Evolutionary conservation across 129 eudicot genomes (phyloP), one percentile per base, ranked within the genome.

Genomic region (Ambrosia artemisiifolia): DNA sequence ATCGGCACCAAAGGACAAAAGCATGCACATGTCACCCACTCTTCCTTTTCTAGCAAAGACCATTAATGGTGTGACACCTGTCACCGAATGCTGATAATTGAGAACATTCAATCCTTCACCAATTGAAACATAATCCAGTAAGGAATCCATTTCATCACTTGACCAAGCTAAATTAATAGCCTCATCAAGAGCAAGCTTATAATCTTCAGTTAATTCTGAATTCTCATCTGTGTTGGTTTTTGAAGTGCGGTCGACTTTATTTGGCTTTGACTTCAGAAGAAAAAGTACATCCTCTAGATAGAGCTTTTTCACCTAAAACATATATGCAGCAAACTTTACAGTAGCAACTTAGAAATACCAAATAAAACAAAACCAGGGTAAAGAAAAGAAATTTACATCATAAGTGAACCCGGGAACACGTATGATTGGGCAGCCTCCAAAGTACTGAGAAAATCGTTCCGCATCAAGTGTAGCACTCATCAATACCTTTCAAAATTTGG

Each of bases 391-490:
- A 33, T 69, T 82, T 80, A 95, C 99, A 85, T 96, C 85, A 79
- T 90, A 85, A 73, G 99, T 95, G 83, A 95, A 95, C 46, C 99
- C 99, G 2, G 97, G 99, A 33, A 95, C 99, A 73, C 88, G 87
- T 77, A 95, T 85, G 62, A 91, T 74, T 60, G 99, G 99, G 71
- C 94, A 90, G 78, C 96, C 99, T 78, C 97, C 94, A 78, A 95
- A 91, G 76, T 95, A 95, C 47, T 84, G 84, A 46, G 99, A 90
- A 80, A 84, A 91, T 3, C 99, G 84, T 28, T 95, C 99, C n/a
- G 99, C 99, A 81, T 95, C 97, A 40, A 95, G 75, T 51, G 99
- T 95, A 61, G 99, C 99, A 76, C 99, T 95, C 99, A 95, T 95
- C 62, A 95, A 77, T 63, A 95, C 85, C 99, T 95, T 85, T 75